A percentile compares a stretch with the other conserved stretches of the same genome.
These are phyloP conservation scores for Plasmodium berghei DNA, from an alignment of 169 alveolate species.

Conservation along the genomic window DNA sequence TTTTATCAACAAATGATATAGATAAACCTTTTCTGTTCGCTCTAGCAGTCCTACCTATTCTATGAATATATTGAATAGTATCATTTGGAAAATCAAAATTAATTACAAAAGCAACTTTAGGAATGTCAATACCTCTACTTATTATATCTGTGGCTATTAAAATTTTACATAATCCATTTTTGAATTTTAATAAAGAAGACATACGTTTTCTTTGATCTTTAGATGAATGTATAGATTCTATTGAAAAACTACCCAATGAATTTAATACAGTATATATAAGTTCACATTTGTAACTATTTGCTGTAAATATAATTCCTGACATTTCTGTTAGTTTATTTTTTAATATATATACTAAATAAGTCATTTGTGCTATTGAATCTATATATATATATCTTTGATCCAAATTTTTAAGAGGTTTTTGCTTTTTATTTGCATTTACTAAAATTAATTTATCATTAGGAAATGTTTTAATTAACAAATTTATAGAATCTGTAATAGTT, in stretches of 20 bases:
- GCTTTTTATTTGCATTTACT: constrained; percentile 46
- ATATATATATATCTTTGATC: constrained; percentile 56
- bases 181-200: constrained; percentile 95
- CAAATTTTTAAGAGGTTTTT: constrained; percentile 45
- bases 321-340: constrained; percentile 24
- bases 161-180: constrained; percentile 90
- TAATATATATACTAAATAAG: constrained; percentile 47
- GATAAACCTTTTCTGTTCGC: constrained; percentile 97
- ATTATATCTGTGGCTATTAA: constrained; percentile 98
- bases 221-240: constrained; percentile 96
- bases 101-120: constrained; percentile 94
- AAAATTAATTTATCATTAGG: constrained; percentile 31
- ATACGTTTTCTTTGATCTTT: constrained; percentile 95
- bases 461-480: constrained; percentile 11
- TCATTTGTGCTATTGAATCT: constrained; percentile 46
- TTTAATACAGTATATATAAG: constrained; percentile 92
- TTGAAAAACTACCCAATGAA: constrained; percentile 91
- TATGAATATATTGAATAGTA: constrained; percentile 94
- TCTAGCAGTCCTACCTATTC: constrained; percentile 99
- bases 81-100: constrained; percentile 95
- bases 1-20: constrained; percentile 91
- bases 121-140: constrained; percentile 98
- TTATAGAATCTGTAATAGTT: constrained; percentile 92
- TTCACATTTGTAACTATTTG: constrained; percentile 93
- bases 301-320: constrained; percentile 94